Percentiles rank a stretch among this genome's conserved stretches.
phyloP scores from a whole-genome alignment of 768 basidiomycete genomes.

The Lentinula aciculospora region DNA sequence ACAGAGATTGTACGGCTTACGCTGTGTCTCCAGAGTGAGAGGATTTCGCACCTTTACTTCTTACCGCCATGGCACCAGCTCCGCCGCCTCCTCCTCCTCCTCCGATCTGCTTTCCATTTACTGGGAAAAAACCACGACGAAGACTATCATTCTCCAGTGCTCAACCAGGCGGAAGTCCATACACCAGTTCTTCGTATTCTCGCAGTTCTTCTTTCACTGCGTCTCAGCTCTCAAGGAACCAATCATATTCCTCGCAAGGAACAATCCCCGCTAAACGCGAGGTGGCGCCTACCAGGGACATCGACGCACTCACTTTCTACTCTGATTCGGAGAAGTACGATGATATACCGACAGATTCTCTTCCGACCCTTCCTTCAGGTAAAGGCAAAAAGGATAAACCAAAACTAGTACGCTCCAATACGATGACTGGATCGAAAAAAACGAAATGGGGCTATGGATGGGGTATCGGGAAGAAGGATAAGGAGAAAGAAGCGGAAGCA shows the following conservation, averaged over 20 bases:
- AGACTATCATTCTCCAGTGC: conserved; percentile 44
- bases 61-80: conserved; percentile 42
- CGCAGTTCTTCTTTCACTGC: conserved; percentile 15
- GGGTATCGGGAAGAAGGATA: conserved; percentile 54
- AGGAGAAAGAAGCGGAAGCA: conserved; percentile 30
- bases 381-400: conserved; percentile 27
- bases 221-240: conserved; percentile 26
- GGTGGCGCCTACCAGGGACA: conserved; percentile 8
- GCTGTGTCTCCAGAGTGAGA: neutral
- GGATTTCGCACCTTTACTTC: conserved; percentile 14
- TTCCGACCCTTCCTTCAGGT: conserved; percentile 17
- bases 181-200: conserved; percentile 18
- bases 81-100: conserved; percentile 51
- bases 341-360: conserved; percentile 27
- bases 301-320: conserved; percentile 50
- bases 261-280: conserved; percentile 27
- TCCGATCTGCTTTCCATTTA: conserved; percentile 58
- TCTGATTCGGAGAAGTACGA: conserved; percentile 62
- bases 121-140: conserved; percentile 40
- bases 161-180: conserved; percentile 13
- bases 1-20: neutral
- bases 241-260: conserved; percentile 39
- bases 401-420: conserved; percentile 42
- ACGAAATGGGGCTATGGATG: conserved; percentile 70
- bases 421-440: conserved; percentile 56